Percentiles rank a stretch among this genome's conserved stretches.
These are phyloP conservation scores for Beauveria rudraprayagi DNA, from an alignment of 2,329 filamentous ascomycete species.

Conservation along the genomic window DNA sequence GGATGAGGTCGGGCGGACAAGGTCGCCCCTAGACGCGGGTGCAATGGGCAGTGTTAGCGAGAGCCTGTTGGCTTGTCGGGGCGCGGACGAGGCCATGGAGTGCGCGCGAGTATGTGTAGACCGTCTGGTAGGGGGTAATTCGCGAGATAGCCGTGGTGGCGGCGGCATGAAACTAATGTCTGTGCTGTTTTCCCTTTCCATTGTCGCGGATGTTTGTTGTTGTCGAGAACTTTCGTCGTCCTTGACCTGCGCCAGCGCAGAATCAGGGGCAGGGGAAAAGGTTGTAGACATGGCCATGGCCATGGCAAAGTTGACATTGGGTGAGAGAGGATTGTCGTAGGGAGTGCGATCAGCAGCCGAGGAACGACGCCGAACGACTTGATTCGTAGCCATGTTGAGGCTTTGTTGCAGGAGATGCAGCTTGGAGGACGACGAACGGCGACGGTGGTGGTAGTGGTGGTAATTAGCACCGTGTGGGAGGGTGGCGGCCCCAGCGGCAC, in stretches of 20 bases:
- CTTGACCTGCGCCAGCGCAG: slow-evolving; percentile 8
- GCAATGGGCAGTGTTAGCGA: slow-evolving; percentile 56
- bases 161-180: slow-evolving; percentile 22
- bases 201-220: slow-evolving; percentile 8
- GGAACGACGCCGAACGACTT: slow-evolving; percentile 32
- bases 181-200: neutral
- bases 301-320: slow-evolving; percentile 10
- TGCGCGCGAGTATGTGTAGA: slow-evolving; percentile 29
- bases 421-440: slow-evolving; percentile 14
- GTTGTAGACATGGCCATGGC: slow-evolving; percentile 19
- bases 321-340: slow-evolving; percentile 19
- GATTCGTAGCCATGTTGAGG: slow-evolving; percentile 27
- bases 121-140: slow-evolving; percentile 24
- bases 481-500: slow-evolving; percentile 7
- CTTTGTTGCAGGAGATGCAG: neutral
- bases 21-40: slow-evolving; percentile 38
- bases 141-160: slow-evolving; percentile 31
- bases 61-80: slow-evolving; percentile 46
- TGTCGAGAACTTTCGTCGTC: slow-evolving; percentile 11
- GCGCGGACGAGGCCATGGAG: slow-evolving; percentile 43
- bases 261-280: slow-evolving; percentile 17
- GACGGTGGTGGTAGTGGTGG: slow-evolving; percentile 23
- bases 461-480: slow-evolving; percentile 24
- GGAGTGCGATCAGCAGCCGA: slow-evolving; percentile 28
- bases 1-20: slow-evolving; percentile 43